Percentiles rank a stretch among this genome's conserved stretches.
Conservation (phyloP, 179 eudicot genomes). For the Corrigiola litoralis region DNA sequence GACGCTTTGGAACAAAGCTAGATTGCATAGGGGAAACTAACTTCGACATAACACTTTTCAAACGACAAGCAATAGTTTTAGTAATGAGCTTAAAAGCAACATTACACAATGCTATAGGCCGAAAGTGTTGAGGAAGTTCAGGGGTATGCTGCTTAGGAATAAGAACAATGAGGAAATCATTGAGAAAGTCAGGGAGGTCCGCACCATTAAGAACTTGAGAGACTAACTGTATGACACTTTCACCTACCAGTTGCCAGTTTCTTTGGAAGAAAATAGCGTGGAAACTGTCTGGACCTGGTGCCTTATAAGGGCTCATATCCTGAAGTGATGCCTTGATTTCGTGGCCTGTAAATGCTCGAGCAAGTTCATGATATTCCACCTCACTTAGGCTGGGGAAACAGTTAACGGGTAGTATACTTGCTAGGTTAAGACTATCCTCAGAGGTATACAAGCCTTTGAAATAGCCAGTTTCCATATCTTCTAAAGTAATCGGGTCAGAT, state of each 20-base stretch:
- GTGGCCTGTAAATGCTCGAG: no score
- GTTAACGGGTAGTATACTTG: background rate
- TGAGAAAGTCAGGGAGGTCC: background rate
- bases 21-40: no score
- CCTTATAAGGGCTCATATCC: background rate
- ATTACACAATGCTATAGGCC: background rate
- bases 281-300: background rate
- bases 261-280: background rate
- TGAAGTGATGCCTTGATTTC: background rate
- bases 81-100: background rate
- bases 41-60: no score
- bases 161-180: background rate
- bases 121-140: background rate
- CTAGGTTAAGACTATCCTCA: background rate
- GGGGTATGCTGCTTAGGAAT: background rate
- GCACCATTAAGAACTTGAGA: background rate
- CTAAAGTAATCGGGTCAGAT: background rate
- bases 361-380: no score
- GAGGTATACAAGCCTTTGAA: background rate
- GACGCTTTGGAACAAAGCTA: no score
- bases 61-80: no score
- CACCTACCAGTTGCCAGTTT: background rate
- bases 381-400: no score
- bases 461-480: background rate
- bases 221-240: background rate